phyloP scores from a whole-genome alignment of 345 rosid species.

The Mallotus nudiflorus region DNA sequence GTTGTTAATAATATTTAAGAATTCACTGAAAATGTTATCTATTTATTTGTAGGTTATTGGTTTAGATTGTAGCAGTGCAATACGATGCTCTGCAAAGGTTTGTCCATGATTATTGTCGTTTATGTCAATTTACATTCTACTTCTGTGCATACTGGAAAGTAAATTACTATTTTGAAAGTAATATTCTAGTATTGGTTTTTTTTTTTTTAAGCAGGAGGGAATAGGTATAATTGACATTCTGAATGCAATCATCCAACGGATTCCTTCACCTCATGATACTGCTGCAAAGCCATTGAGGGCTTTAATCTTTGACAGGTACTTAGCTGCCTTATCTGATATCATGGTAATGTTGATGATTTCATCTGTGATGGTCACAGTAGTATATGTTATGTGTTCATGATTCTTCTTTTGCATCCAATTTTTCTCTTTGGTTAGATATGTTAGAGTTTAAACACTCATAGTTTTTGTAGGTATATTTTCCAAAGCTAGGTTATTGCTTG shows the following conservation, averaged over 20 bases:
- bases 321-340: constrained; percentile 18
- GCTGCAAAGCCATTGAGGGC: constrained; percentile 69
- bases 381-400: background rate
- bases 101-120: constrained; percentile 22
- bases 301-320: constrained; percentile 92
- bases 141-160: background rate
- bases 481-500: background rate
- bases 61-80: constrained; percentile 90
- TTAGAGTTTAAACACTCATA: background rate
- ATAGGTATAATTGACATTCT: constrained; percentile 87
- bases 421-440: background rate
- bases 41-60: constrained; percentile 70
- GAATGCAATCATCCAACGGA: constrained; percentile 70
- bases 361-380: background rate
- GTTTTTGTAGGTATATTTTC: background rate
- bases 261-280: constrained; percentile 76
- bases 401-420: background rate
- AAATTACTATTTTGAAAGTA: constrained; percentile 4
- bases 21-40: background rate
- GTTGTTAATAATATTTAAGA: background rate
- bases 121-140: background rate
- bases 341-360: background rate
- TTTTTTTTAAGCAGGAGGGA: constrained; percentile 63
- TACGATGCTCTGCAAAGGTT: constrained; percentile 98
- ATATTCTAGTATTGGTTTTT: constrained; percentile 9